Percentiles rank a stretch among this genome's conserved stretches.
phyloP scores from a whole-genome alignment of 805 yeast genomes.

The Metschnikowia koreensis region DNA sequence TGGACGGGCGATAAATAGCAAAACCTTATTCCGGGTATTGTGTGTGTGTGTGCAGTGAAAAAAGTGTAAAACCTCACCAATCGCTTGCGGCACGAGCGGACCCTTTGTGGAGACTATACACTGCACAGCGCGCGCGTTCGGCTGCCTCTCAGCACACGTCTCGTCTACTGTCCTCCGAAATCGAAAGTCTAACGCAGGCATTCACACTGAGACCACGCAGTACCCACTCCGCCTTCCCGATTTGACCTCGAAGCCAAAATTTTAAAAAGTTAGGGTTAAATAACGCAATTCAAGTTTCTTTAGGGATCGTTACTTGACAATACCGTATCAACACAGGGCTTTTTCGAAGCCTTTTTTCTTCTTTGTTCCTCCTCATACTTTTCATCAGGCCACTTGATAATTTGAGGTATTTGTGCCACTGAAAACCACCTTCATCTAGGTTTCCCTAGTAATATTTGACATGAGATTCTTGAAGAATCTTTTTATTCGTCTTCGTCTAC shows the following conservation, averaged over 20 bases:
- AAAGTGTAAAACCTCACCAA: background rate
- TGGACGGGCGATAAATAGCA: no score
- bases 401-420: background rate
- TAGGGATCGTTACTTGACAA: no score
- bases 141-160: background rate
- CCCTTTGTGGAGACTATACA: background rate
- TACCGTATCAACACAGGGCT: background rate
- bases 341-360: background rate
- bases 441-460: background rate
- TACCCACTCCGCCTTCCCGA: background rate
- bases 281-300: no score
- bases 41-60: background rate
- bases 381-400: background rate
- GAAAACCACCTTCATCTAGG: background rate
- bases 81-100: background rate
- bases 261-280: background rate
- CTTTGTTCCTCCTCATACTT: no score
- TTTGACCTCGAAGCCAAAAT: background rate
- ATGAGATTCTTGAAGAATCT: constrained; percentile 13
- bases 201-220: background rate
- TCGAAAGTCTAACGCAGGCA: background rate
- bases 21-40: no score
- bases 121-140: background rate
- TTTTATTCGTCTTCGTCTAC: constrained; percentile 14
- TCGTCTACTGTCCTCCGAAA: background rate